Evolutionary conservation across 768 basidiomycete species (phyloP).

Genomic region (Steccherinum ochraceum): DNA sequence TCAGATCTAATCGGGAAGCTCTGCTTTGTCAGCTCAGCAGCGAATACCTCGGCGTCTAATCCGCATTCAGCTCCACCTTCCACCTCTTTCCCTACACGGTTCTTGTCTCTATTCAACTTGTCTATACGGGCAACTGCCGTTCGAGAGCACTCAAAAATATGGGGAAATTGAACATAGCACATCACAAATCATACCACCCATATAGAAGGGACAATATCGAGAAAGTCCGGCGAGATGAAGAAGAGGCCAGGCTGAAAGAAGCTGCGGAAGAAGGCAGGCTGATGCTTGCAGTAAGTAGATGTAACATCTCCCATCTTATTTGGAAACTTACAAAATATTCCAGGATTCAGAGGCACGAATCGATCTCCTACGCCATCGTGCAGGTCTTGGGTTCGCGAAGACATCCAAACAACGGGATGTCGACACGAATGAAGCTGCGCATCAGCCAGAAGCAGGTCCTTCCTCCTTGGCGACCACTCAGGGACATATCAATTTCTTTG

Average conservation of each 20-base stretch:
- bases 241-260: constrained; percentile 62
- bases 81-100: no score
- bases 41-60: background rate
- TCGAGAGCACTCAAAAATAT: constrained; percentile 36
- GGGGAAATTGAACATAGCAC: constrained; percentile 86
- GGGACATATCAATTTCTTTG: constrained; percentile 81
- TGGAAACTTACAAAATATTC: background rate
- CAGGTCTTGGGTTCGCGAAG: constrained; percentile 29
- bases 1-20: no score
- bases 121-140: no score
- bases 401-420: constrained; percentile 18
- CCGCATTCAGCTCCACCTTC: background rate
- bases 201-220: constrained; percentile 84
- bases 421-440: constrained; percentile 1
- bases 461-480: constrained; percentile 37
- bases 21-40: no score
- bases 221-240: constrained; percentile 74
- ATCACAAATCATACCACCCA: constrained; percentile 88
- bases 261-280: constrained; percentile 66
- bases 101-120: no score
- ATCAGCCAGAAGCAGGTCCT: constrained; percentile 17
- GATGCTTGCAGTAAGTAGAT: constrained; percentile 54
- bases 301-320: background rate
- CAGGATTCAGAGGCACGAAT: constrained; percentile 82
- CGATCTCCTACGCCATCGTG: constrained; percentile 53